Evolutionary conservation across 2,329 filamentous ascomycete genomes (phyloP).

Genomic region (Dactylellina sp.): DNA sequence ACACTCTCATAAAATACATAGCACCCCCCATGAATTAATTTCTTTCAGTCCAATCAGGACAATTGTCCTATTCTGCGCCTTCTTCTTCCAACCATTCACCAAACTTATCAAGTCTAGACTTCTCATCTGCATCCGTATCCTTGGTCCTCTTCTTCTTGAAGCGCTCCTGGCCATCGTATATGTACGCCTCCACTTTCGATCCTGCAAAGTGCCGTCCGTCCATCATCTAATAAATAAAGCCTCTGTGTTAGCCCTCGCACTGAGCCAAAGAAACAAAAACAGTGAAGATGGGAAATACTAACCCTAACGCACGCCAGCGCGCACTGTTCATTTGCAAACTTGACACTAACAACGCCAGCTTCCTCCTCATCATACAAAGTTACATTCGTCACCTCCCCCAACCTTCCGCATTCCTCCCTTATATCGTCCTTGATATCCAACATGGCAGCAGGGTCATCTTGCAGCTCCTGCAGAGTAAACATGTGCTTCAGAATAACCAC

Average conservation of each 20-base stretch:
- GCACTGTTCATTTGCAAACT: slow-evolving; percentile 78
- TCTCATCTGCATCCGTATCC: slow-evolving; percentile 67
- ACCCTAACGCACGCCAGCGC: slow-evolving; percentile 76
- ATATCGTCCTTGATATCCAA: slow-evolving; percentile 96
- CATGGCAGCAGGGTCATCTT: slow-evolving; percentile 83
- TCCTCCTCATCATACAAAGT: slow-evolving; percentile 87
- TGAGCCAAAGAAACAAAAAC: not conserved
- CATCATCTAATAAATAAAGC: slow-evolving; percentile 70
- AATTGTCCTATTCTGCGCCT: slow-evolving; percentile 14
- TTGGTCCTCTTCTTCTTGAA: slow-evolving; percentile 72
- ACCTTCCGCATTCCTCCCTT: slow-evolving; percentile 85
- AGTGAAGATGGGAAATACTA: slow-evolving; percentile 11
- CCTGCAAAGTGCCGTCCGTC: slow-evolving; percentile 83
- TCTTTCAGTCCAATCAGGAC: too few species aligned
- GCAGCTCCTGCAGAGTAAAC: slow-evolving; percentile 87
- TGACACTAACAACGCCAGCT: slow-evolving; percentile 85
- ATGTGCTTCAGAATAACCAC: slow-evolving; percentile 89
- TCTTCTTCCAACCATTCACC: slow-evolving; percentile 60
- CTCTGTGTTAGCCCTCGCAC: slow-evolving; percentile 14
- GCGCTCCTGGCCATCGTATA: slow-evolving; percentile 77
- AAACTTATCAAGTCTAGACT: slow-evolving; percentile 61
- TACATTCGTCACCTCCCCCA: slow-evolving; percentile 89
- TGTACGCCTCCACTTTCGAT: slow-evolving; percentile 76
- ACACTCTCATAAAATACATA: slow-evolving; percentile 22
- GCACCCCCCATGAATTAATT: not conserved